phyloP scores from a whole-genome alignment of 2,329 filamentous ascomycete genomes.

The Scedosporium dehoogii region DNA sequence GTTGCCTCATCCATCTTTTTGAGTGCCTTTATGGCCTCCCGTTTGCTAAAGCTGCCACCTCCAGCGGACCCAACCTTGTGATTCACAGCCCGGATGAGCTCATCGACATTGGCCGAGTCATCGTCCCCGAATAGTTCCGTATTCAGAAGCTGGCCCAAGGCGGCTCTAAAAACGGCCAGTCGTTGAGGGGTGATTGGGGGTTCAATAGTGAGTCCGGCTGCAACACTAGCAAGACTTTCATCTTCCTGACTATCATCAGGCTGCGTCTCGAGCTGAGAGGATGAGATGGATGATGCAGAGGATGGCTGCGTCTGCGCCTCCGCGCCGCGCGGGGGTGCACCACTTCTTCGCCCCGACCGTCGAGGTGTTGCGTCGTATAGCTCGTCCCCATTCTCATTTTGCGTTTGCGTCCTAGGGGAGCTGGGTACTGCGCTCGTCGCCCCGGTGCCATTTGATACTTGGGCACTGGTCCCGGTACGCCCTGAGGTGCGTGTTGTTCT shows the following conservation, averaged over 20 bases:
- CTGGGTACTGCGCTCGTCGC: not conserved
- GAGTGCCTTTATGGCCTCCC: constrained; percentile 69
- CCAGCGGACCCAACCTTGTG: constrained; percentile 43
- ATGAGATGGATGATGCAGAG: constrained; percentile 69
- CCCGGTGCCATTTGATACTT: not conserved
- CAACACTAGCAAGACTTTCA: constrained; percentile 30
- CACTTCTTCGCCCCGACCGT: constrained; percentile 12
- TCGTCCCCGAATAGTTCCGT: constrained; percentile 70
- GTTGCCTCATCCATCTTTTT: constrained; percentile 73
- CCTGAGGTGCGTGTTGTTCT: not conserved
- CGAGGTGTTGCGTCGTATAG: constrained; percentile 31
- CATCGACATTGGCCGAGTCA: constrained; percentile 67
- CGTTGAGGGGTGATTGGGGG: constrained; percentile 50
- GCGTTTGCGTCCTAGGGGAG: constrained; percentile 5
- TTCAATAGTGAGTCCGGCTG: constrained; percentile 31
- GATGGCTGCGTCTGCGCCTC: constrained; percentile 42
- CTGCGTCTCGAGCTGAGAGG: constrained; percentile 54
- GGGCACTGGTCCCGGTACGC: not conserved
- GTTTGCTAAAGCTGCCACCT: constrained; percentile 53
- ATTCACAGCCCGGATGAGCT: constrained; percentile 74
- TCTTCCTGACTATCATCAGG: constrained; percentile 30
- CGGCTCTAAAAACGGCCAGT: constrained; percentile 64
- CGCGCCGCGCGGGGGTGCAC: constrained; percentile 10
- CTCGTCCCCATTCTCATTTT: constrained; percentile 32
- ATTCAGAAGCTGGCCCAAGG: constrained; percentile 74